Base-by-base conservation (phyloP, 306 rosid genomes). In the Citrullus amarus region DNA sequence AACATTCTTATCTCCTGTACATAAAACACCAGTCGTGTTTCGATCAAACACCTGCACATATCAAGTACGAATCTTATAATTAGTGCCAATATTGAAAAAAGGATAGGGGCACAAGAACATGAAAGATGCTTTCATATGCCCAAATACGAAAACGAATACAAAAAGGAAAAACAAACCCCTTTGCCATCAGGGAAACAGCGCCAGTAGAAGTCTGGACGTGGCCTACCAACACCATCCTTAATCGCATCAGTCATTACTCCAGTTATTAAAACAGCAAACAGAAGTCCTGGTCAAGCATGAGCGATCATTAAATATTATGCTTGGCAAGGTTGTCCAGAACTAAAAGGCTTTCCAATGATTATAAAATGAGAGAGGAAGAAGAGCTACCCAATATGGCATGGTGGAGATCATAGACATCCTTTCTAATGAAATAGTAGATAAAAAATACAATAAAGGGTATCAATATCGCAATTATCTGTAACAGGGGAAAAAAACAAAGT, bases 171-270 rank as follows among this genome's bases (percentile, higher is more conserved):
- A 69, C 91, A 62, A 80, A 92, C 97, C 93, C 86, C 91, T 84
- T 82, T 94, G 34, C 96, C 98, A 84, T 94, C 81, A 25, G 97
- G 97, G 55, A 94, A 94, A 87, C 98, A 94, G 43, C 98, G 96
- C 98, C 98, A 94, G 84, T 90, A 94, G 88, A 94, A 94, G 79
- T 94, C 95, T 63, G 98, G 98, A 25, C 98, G 93, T 18, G 98
- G 98, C 75, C 96, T 84, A 59, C 98, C 98, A 82, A 94, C 91
- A 54, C 86, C 94, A 88, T 94, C 97, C 87, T 94, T 92, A 20
- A 94, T 92, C 80, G 97, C 91, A 77, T 94, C 97, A 15, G 98
- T 94, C 81, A 94, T 56, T 63, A 94, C 97, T 77, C 91, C 92
- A 62, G 95, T 89, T 81, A 94, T 80, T 60, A 89, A 88, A 81